These are phyloP conservation scores for Lepidium sativum DNA, from an alignment of 345 rosid genomes.

Conservation along the genomic window DNA sequence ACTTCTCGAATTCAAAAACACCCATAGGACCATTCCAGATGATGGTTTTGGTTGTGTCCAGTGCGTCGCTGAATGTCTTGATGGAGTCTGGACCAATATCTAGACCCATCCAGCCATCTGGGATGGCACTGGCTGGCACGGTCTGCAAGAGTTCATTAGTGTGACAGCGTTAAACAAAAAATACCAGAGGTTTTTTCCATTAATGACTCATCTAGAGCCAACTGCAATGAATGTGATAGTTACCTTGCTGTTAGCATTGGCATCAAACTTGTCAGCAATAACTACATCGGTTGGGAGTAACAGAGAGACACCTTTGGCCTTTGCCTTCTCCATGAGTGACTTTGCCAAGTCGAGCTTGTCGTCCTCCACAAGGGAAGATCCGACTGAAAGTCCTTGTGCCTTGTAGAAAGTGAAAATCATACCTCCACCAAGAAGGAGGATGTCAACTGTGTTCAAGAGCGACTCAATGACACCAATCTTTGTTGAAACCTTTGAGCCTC, in stretches of 20 bases:
- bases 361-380: conserved; percentile 82
- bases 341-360: conserved; percentile 75
- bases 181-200: neutral
- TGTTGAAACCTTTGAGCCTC: conserved; percentile 93
- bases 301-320: conserved; percentile 71
- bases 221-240: neutral
- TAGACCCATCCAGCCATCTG: conserved; percentile 97
- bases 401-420: conserved; percentile 90
- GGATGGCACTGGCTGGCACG: conserved; percentile 70
- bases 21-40: conserved; percentile 99
- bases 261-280: conserved; percentile 82
- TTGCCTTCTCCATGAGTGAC: conserved; percentile 70
- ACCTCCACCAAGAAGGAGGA: conserved; percentile 83
- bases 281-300: conserved; percentile 79
- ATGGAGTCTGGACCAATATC: conserved; percentile 78
- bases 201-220: neutral
- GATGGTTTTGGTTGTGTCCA: conserved; percentile 75
- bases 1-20: conserved; percentile 85
- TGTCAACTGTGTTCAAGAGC: conserved; percentile 58
- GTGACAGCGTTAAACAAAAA: neutral
- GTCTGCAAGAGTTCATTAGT: conserved; percentile 35
- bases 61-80: conserved; percentile 62
- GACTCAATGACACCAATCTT: conserved; percentile 94
- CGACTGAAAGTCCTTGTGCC: conserved; percentile 71
- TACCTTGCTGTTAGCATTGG: conserved; percentile 93